Evolutionary conservation across 257 asterid species (phyloP), one percentile per base, ranked within the genome.

Genomic region (Marsdenia floribunda): DNA sequence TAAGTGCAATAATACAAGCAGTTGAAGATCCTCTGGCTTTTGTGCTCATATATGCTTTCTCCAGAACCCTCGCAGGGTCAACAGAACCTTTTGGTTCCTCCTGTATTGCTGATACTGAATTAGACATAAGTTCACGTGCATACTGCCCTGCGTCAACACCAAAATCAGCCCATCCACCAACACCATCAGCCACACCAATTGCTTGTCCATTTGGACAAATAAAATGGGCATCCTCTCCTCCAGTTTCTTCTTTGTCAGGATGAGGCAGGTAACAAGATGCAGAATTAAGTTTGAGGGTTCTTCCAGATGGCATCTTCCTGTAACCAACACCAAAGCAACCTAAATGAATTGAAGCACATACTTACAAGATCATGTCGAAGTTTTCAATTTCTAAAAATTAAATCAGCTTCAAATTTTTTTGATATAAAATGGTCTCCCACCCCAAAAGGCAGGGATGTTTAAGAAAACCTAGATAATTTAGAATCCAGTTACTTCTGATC

Each of bases 151-250:
- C 87, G 81, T 92, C 87, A 73, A 92, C 87, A 64, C 99, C 99
- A 70, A 85, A 76, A 84, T 92, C 97, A 24, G 96, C 96, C 99
- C 99, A 94, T 67, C 99, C 99, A 74, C 98, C 99, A 5, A 94
- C 99, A 68, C 97, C 99, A 86, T 94, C 99, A 74, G 99, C 98
- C 65, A 94, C 95, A 74, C 99, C 98, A 68, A 93, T 86, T 77
- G 92, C 96, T 73, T 88, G 92, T 76, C 88, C 85, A 66, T 90
- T 92, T 14, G 82, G 72, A 78, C 98, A 93, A 42, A 93, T 90
- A 83, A 93, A 93, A 82, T 93, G 98, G 75, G 98, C 98, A 81
- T 91, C 98, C 81, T 93, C 97, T 75, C 98, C 98, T 64, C 98
- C 97, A 55, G 96, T 90, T 79, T 91, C 97, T 89, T 93, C 97